phyloP scores from a whole-genome alignment of 1,284 basidiomycete species.

The Ganoderma multipileum region DNA sequence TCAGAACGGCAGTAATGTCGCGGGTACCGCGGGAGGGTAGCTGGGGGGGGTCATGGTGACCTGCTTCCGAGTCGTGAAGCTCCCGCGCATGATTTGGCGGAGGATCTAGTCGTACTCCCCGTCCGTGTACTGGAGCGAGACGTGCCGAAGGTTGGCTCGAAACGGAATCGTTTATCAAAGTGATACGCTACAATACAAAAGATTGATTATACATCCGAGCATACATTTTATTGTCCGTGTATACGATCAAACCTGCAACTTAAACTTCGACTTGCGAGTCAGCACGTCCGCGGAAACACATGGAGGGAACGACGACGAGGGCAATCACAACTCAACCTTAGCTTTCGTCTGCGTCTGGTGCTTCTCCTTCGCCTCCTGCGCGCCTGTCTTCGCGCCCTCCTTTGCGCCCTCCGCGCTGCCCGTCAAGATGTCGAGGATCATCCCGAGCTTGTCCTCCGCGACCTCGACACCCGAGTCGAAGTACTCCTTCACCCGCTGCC shows the following conservation, averaged over 20 bases:
- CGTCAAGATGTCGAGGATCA: slow-evolving; percentile 50
- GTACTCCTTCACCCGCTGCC: slow-evolving; percentile 59
- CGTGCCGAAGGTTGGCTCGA: no score
- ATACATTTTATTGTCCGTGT: background rate
- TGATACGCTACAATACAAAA: background rate
- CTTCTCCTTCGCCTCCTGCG: slow-evolving; percentile 30
- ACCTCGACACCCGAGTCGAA: slow-evolving; percentile 68
- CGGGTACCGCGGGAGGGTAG: no score
- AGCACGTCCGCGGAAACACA: background rate
- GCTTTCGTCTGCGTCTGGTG: slow-evolving; percentile 19
- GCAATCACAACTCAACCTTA: slow-evolving; percentile 34
- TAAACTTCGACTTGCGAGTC: background rate
- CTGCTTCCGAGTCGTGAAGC: no score
- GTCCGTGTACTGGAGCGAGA: no score
- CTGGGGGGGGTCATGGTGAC: no score
- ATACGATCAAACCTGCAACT: background rate
- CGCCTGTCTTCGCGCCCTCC: slow-evolving; percentile 39
- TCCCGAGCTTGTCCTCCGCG: slow-evolving; percentile 70
- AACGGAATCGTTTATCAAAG: no score
- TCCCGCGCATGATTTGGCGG: no score
- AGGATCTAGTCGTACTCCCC: no score
- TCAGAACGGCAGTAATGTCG: no score
- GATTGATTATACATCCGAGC: background rate
- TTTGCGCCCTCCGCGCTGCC: slow-evolving; percentile 46
- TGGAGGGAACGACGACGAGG: background rate